These are phyloP conservation scores for Clohesyomyces aquaticus DNA, from an alignment of 495 filamentous ascomycete genomes.

Conservation along the genomic window DNA sequence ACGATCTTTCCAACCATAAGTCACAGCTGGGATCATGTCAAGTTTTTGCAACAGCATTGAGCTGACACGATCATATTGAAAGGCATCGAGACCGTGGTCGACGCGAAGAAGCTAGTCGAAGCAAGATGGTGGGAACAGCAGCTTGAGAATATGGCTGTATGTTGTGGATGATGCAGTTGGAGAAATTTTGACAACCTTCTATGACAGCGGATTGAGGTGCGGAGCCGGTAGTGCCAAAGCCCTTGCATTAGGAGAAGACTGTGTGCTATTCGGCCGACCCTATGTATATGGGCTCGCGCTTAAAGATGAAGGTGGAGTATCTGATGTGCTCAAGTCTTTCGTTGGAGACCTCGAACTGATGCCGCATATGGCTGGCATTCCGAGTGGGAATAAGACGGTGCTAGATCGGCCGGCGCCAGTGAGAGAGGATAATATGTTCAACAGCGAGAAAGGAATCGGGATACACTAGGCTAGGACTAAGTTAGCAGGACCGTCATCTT, in stretches of 20 bases:
- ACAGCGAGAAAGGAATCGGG: constrained; percentile 8
- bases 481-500: neutral
- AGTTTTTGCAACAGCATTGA: constrained; percentile 42
- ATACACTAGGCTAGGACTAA: neutral
- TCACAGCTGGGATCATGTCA: constrained; percentile 62
- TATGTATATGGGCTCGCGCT: too few species aligned
- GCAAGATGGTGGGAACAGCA: constrained; percentile 52
- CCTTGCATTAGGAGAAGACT: constrained; percentile 58
- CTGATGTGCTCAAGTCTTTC: too few species aligned
- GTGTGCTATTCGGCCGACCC: too few species aligned
- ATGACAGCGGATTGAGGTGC: constrained; percentile 55
- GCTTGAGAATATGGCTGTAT: constrained; percentile 52
- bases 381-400: constrained; percentile 6
- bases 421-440: constrained; percentile 16
- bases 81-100: constrained; percentile 47
- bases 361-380: constrained; percentile 12
- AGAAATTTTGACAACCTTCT: constrained; percentile 51
- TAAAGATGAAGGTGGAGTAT: too few species aligned
- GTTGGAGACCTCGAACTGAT: too few species aligned
- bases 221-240: constrained; percentile 58
- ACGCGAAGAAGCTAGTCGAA: constrained; percentile 46
- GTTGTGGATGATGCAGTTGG: constrained; percentile 57
- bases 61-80: constrained; percentile 55
- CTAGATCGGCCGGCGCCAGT: constrained; percentile 5
- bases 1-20: constrained; percentile 56